These are phyloP conservation scores for Hippophae rhamnoides DNA, from an alignment of 306 rosid species.

Conservation along the genomic window DNA sequence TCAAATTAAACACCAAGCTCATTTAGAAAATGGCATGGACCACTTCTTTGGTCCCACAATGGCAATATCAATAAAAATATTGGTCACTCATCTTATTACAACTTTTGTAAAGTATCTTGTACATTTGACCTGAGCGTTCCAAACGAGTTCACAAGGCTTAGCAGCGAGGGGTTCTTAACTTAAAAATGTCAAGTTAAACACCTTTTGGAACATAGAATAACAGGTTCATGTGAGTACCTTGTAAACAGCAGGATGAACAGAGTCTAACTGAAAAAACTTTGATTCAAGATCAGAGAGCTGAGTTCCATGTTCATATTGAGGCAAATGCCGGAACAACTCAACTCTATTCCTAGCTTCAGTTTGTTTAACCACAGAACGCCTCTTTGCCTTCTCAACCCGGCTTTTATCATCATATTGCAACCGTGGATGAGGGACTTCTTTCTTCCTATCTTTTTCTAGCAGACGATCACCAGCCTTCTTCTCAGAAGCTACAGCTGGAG, in stretches of 20 bases:
- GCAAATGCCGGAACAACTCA: constrained; percentile 80
- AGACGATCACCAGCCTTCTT: constrained; percentile 54
- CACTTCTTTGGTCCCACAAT: not conserved
- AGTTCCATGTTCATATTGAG: constrained; percentile 70
- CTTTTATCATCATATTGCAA: constrained; percentile 74
- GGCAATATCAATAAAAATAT: too few relatives aligned
- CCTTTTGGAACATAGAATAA: too few relatives aligned
- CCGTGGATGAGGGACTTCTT: constrained; percentile 70
- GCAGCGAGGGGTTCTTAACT: too few relatives aligned
- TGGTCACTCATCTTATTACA: too few relatives aligned
- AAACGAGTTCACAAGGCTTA: too few relatives aligned
- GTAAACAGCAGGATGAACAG: constrained; percentile 73
- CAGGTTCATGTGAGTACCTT: constrained; percentile 37
- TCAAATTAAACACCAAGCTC: too few relatives aligned
- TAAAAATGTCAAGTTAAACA: too few relatives aligned
- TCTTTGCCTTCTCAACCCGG: constrained; percentile 70
- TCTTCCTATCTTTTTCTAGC: constrained; percentile 72
- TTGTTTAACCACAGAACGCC: constrained; percentile 61
- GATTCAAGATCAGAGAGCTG: constrained; percentile 68
- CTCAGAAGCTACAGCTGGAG: constrained; percentile 31
- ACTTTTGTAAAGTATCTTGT: too few relatives aligned
- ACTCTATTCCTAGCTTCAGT: constrained; percentile 74
- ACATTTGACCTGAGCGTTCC: too few relatives aligned
- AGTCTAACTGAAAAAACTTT: constrained; percentile 58
- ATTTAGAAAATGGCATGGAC: too few relatives aligned